Evolutionary conservation across 768 basidiomycete genomes (phyloP).

Genomic region (Rhodosporidiobolus sp.): DNA sequence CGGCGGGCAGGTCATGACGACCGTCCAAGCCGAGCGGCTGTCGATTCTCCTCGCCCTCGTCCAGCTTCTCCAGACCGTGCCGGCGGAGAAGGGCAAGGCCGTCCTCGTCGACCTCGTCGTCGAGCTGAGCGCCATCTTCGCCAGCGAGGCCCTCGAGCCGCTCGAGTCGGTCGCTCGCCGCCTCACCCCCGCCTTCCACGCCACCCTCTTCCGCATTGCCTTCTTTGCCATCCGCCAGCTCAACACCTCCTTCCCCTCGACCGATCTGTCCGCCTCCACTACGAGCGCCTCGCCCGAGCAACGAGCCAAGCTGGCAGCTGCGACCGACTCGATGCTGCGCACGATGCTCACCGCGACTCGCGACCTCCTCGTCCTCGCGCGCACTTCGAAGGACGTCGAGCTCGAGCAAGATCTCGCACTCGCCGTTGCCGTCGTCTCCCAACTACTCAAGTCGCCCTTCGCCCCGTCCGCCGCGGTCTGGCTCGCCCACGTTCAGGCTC

Average conservation of each 20-base stretch:
- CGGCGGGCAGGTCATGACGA: slow-evolving; percentile 77
- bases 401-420: slow-evolving; percentile 77
- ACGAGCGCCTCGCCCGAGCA: slow-evolving; percentile 55
- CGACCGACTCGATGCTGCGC: slow-evolving; percentile 54
- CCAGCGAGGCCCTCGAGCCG: slow-evolving; percentile 72
- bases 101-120: slow-evolving; percentile 61
- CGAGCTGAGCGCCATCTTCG: slow-evolving; percentile 63
- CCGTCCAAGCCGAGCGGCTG: slow-evolving; percentile 72
- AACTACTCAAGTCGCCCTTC: slow-evolving; percentile 67
- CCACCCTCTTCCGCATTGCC: slow-evolving; percentile 70
- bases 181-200: slow-evolving; percentile 69
- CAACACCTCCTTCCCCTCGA: slow-evolving; percentile 55
- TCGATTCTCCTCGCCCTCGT: slow-evolving; percentile 69
- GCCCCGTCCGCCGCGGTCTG: slow-evolving; percentile 68
- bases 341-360: slow-evolving; percentile 63
- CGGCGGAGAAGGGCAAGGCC: slow-evolving; percentile 31
- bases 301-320: slow-evolving; percentile 46
- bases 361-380: slow-evolving; percentile 59
- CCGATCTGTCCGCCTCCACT: slow-evolving; percentile 53
- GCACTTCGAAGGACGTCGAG: slow-evolving; percentile 56
- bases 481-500: slow-evolving; percentile 76
- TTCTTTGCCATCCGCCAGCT: slow-evolving; percentile 72
- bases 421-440: slow-evolving; percentile 76
- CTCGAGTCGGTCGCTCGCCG: slow-evolving; percentile 67
- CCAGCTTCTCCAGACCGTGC: slow-evolving; percentile 70